These are phyloP conservation scores for Talinum fruticosum DNA, from an alignment of 148 eudicot species.

Conservation along the genomic window DNA sequence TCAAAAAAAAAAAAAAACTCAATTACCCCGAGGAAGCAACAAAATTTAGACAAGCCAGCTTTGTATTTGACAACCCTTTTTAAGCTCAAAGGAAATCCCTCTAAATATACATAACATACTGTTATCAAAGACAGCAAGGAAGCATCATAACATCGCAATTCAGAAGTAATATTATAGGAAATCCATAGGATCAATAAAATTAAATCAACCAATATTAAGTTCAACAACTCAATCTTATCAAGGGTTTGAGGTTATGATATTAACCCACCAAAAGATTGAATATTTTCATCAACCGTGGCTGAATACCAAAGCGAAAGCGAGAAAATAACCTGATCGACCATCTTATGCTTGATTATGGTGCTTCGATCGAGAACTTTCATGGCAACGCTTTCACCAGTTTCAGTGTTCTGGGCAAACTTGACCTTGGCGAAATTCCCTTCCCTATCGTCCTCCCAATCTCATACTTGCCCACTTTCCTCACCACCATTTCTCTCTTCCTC, in stretches of 20 bases:
- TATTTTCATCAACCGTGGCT: background rate
- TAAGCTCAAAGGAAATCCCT: background rate
- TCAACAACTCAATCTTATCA: background rate
- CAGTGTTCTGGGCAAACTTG: conserved; percentile 94
- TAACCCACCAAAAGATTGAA: background rate
- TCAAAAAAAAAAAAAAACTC: too few species aligned
- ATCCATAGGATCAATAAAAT: background rate
- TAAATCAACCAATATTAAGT: background rate
- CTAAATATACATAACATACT: background rate
- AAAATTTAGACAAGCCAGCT: too few species aligned
- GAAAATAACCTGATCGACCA: conserved; percentile 81
- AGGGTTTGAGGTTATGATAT: background rate
- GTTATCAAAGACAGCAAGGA: background rate
- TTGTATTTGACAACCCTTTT: too few species aligned
- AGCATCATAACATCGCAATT: background rate
- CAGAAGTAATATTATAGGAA: conserved; percentile 4
- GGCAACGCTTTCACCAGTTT: conserved; percentile 98
- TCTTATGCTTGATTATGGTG: conserved; percentile 84
- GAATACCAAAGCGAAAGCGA: background rate
- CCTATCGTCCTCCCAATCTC: conserved; percentile 96
- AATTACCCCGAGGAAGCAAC: too few species aligned
- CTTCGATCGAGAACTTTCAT: conserved; percentile 88
- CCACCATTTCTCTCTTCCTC: conserved; percentile 48
- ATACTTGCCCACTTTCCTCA: conserved; percentile 90
- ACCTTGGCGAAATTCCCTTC: conserved; percentile 97